Evolutionary conservation across 2,329 filamentous ascomycete species (phyloP), one percentile per base, ranked within the genome.

Genomic region (Fusarium avenaceum): DNA sequence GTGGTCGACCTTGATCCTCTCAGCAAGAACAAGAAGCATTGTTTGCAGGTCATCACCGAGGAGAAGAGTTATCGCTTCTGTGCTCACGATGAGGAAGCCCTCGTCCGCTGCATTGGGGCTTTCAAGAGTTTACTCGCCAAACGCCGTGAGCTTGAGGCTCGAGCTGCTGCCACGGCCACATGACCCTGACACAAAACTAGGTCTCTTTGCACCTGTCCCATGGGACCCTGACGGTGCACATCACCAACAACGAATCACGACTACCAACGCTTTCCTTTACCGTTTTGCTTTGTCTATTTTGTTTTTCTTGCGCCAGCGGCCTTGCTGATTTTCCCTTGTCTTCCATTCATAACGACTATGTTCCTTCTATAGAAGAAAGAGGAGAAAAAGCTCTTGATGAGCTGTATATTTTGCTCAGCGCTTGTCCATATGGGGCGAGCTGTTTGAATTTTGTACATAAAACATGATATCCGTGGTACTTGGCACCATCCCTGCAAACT

Each of bases 1-100:
- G 94, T 93, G 2, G 94, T 97, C 22, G 96, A 98, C 75, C 93
- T 97, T 55, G 93, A 98, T 71, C 91, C 94, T 0, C 82, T 97
- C 66, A 95, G 92, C 74, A 91, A 87, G 75, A 96, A 89, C 71
- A 97, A 97, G 82, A 86, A 85, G 46, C 89, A 92, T 76, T 98
- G 96, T 78, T 85, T 98, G 77, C 95, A 98, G 79, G 87, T 98
- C 73, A 97, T 99, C 74, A 92, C 92, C 35, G 95, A 97, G 73
- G 95, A 98, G 76, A 96, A 93, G 80, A 92, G 87, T 56, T 92
- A 90, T 72, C 87, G 90, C 30, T 91, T 96, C 69, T 92, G 90
- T 75, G 89, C 94, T 0, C 84, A 87, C 20, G 89, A 93, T 73
- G 96, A 99, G 77, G 93, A 97, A 74, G 85, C 86, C 2, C 82